phyloP scores from a whole-genome alignment of 2,329 filamentous ascomycete genomes.

The Diaporthe caulivora region DNA sequence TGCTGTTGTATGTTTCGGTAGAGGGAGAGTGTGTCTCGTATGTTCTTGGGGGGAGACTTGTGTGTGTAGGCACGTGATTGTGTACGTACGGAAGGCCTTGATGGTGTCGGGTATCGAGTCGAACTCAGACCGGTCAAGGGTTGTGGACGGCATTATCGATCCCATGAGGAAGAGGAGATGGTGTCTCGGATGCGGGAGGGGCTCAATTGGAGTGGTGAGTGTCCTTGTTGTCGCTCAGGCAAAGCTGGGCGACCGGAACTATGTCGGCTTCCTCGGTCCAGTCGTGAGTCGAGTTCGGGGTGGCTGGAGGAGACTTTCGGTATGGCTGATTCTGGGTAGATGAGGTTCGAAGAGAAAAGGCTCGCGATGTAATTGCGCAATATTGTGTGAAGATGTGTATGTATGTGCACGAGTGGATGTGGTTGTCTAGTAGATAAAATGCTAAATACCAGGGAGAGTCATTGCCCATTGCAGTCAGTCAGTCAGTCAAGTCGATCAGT shows the following conservation, averaged over 20 bases:
- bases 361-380: constrained; percentile 26
- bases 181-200: neutral
- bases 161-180: constrained; percentile 21
- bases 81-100: constrained; percentile 71
- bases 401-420: neutral
- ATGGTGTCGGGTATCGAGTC: constrained; percentile 75
- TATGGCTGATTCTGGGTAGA: neutral
- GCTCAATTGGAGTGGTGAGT: constrained; percentile 21
- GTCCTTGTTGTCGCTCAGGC: constrained; percentile 1
- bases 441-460: neutral
- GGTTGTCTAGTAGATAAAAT: neutral
- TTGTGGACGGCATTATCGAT: constrained; percentile 61
- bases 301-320: constrained; percentile 2
- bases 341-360: neutral
- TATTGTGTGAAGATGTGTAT: neutral
- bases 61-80: constrained; percentile 5
- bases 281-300: constrained; percentile 20
- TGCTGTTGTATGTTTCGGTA: constrained; percentile 37
- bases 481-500: neutral
- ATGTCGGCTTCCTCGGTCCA: constrained; percentile 22
- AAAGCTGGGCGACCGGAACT: constrained; percentile 23
- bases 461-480: neutral
- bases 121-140: constrained; percentile 67
- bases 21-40: neutral
- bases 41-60: constrained; percentile 10